These are phyloP conservation scores for Leucosporidium yakuticum DNA, from an alignment of 768 basidiomycete genomes.

Conservation along the genomic window DNA sequence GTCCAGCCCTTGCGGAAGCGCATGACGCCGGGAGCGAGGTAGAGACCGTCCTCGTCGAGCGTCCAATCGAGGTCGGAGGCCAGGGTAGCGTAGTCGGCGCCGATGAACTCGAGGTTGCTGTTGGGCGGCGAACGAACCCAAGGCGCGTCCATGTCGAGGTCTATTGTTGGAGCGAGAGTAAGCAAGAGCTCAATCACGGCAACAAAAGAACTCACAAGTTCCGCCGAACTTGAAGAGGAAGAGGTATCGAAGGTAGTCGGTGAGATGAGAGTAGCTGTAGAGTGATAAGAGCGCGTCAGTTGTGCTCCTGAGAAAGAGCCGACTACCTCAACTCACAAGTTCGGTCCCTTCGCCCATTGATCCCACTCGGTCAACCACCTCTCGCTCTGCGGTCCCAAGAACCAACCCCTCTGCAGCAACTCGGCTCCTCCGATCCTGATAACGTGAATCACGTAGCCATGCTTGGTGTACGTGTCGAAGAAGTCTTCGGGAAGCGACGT, in stretches of 20 bases:
- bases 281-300: neutral
- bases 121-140: slow-evolving; percentile 31
- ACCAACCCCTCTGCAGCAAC: slow-evolving; percentile 25
- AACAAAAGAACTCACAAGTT: slow-evolving; percentile 14
- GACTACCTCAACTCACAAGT: slow-evolving; percentile 15
- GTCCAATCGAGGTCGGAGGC: slow-evolving; percentile 27
- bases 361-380: slow-evolving; percentile 32
- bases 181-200: neutral
- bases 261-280: slow-evolving; percentile 25
- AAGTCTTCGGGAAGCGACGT: slow-evolving; percentile 24
- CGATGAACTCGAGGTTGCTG: slow-evolving; percentile 29
- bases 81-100: slow-evolving; percentile 22
- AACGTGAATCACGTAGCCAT: slow-evolving; percentile 28
- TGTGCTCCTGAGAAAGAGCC: too few species aligned
- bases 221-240: slow-evolving; percentile 32
- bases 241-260: slow-evolving; percentile 31
- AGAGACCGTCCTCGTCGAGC: slow-evolving; percentile 33
- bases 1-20: slow-evolving; percentile 27
- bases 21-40: slow-evolving; percentile 28
- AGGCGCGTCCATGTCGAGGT: slow-evolving; percentile 28
- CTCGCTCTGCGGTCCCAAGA: slow-evolving; percentile 22
- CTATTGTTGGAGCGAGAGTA: neutral
- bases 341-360: slow-evolving; percentile 16
- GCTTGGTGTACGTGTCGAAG: slow-evolving; percentile 15
- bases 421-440: slow-evolving; percentile 21